Evolutionary conservation across 495 filamentous ascomycete genomes (phyloP).

Genomic region (Xylaria nigripes): DNA sequence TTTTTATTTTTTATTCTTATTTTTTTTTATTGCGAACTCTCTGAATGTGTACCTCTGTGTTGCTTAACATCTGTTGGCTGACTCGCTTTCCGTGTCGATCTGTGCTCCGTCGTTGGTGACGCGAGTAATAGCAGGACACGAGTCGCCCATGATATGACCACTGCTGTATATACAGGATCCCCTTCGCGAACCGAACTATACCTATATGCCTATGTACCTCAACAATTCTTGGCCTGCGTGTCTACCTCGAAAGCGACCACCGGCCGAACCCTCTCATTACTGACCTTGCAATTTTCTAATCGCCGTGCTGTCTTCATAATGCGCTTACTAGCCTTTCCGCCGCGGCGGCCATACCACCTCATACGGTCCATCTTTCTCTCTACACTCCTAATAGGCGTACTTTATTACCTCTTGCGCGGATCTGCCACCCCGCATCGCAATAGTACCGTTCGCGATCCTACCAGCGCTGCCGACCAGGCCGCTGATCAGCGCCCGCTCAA

Average conservation of each 20-base stretch:
- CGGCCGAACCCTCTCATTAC: background rate
- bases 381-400: constrained; percentile 21
- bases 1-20: too few species aligned
- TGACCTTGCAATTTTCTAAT: background rate
- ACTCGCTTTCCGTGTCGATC: background rate
- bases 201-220: background rate
- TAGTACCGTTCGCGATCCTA: background rate
- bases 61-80: background rate
- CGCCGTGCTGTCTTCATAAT: constrained; percentile 21
- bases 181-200: background rate
- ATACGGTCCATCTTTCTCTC: constrained; percentile 30
- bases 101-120: background rate
- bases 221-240: background rate
- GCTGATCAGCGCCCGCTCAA: constrained; percentile 1
- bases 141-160: background rate
- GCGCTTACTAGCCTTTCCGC: constrained; percentile 33
- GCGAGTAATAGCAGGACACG: background rate
- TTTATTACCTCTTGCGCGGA: constrained; percentile 25
- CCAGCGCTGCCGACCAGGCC: background rate
- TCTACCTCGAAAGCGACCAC: background rate
- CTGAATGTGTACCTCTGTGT: too few species aligned
- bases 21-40: too few species aligned
- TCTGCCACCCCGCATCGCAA: constrained; percentile 8
- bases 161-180: background rate
- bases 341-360: constrained; percentile 30